Percentiles rank a stretch among this genome's conserved stretches.
Conservation (phyloP, 768 basidiomycete species). For the Tricholoma furcatifolium region DNA sequence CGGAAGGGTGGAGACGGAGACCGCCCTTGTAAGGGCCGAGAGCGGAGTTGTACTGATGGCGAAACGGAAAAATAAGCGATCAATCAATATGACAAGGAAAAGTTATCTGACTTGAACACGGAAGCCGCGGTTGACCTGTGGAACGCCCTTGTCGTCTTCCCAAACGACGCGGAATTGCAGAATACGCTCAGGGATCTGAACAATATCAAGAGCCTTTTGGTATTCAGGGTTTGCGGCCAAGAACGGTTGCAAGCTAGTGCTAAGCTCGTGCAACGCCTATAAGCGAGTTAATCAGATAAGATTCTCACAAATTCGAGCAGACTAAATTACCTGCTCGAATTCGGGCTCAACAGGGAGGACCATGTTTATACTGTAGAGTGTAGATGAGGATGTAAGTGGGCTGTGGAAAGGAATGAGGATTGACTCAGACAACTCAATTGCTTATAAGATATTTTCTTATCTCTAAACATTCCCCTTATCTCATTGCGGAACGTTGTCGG, state of each 20-base stretch:
- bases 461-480: conserved; percentile 11
- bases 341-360: conserved; percentile 60
- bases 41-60: conserved; percentile 65
- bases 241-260: conserved; percentile 60
- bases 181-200: conserved; percentile 55
- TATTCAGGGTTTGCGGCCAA: conserved; percentile 66
- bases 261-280: conserved; percentile 67
- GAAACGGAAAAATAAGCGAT: neutral
- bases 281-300: neutral
- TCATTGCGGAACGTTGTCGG: conserved; percentile 11
- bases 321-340: conserved; percentile 56
- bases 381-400: neutral
- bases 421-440: neutral
- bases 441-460: conserved; percentile 9
- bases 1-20: conserved; percentile 74
- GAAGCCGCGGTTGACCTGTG: conserved; percentile 73
- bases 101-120: conserved; percentile 59
- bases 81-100: neutral
- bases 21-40: conserved; percentile 81
- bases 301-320: neutral
- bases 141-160: conserved; percentile 66
- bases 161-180: conserved; percentile 74
- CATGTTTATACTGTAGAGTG: conserved; percentile 23
- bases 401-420: neutral
- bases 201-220: conserved; percentile 63